Evolutionary conservation across 78 protist species (phyloP).

Genomic region (Creolimax fragrantissima): DNA sequence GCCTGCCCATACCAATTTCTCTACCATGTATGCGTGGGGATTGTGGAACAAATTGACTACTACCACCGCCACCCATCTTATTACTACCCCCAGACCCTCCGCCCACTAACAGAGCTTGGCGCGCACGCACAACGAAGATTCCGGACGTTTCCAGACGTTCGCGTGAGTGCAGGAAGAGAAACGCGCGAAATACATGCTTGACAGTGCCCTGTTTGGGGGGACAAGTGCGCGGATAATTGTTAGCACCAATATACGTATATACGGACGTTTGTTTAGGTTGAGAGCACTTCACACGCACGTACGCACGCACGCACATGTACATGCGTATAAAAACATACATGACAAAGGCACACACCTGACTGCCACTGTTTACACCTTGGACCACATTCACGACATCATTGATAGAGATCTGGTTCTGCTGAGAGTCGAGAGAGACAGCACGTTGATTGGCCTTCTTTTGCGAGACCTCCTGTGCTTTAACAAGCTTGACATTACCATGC

Average conservation of each 20-base stretch:
- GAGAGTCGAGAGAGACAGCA: not conserved
- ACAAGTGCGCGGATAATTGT: not conserved
- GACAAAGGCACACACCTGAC: not conserved
- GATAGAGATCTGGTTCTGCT: not conserved
- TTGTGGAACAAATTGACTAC: not conserved
- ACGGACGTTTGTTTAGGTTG: not conserved
- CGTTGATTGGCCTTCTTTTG: not conserved
- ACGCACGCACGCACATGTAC: not conserved
- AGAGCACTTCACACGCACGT: not conserved
- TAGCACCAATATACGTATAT: not conserved
- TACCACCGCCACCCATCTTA: not conserved
- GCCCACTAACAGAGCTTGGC: not conserved
- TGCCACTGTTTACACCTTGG: not conserved
- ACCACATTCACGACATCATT: not conserved
- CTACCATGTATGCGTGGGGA: not conserved
- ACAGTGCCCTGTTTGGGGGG: constrained; percentile 21
- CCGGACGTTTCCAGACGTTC: constrained; percentile 26
- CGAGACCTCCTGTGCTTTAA: not conserved
- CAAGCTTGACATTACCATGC: not conserved
- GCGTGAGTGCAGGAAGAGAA: constrained; percentile 12
- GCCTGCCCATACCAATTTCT: no score
- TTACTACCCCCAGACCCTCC: not conserved
- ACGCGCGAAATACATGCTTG: constrained; percentile 34
- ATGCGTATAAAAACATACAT: not conserved
- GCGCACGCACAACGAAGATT: constrained; percentile 32